Base-by-base conservation (phyloP, 768 basidiomycete genomes). In the Russula virescens region DNA sequence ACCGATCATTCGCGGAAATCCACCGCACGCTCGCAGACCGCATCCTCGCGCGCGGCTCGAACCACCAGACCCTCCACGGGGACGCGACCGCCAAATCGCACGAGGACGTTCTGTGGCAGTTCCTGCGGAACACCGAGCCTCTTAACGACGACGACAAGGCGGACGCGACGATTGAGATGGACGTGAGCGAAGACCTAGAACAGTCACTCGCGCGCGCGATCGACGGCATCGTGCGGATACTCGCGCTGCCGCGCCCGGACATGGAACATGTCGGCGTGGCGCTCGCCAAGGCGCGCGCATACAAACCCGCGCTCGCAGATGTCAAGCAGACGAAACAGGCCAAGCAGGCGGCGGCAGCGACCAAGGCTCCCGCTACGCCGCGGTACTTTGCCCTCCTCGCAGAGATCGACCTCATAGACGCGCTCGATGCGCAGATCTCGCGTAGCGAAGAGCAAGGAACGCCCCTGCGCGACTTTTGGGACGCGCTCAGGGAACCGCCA, bases 21-120 rank as follows among this genome's bases (percentile, higher is more conserved):
- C 87, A 91, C 67, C 82, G 88, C 0, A 79, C 95, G 35, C 94
- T 91, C 70, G 81, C 82, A 1, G 84, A 90, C 59, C 88, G 95
- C 23, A 80, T 99, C 58, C 69, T 81, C 6, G 62, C 66, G 18
- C 87, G 97, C 5, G 97, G 96, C 0, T 81, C 84, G 5, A 90
- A 88, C 65, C 97, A 99, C 76, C 89, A 98, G 71, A 82, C 83
- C 0, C 82, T 99, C 0, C 83, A 80, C 42, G 85, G 87, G 0
- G 84, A 87, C 65, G 71, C 69, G 11, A 59, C 71, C 18, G 71
- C 74, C 19, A 81, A 80, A 58, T 68, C 73, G 31, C 91, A 98
- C 73, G 94, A 97, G 73, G 78, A 82, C 6, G 82, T 95, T 21
- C 73, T 98, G n/a, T 86, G 86, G 84, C 79, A 77, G 74, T 98